phyloP scores from a whole-genome alignment of 129 eudicot genomes.

The Flaveria brownii region DNA sequence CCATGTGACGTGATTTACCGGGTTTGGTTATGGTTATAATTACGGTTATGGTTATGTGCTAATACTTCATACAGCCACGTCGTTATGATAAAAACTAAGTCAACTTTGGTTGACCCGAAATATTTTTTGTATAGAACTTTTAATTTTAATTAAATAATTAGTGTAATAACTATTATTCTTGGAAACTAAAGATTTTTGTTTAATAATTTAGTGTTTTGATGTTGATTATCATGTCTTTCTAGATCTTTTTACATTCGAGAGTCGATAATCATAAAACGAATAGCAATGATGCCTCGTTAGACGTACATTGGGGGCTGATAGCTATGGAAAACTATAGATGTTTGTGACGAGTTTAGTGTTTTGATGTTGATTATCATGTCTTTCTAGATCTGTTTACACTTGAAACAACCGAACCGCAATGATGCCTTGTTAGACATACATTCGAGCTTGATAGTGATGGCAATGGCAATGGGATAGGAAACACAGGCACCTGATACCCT shows the following conservation, averaged over 20 bases:
- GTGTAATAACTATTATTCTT: too few species aligned
- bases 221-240: background rate
- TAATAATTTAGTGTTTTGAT: background rate
- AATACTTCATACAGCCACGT: too few species aligned
- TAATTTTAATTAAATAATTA: too few species aligned
- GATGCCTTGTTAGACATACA: background rate
- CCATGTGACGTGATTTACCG: too few species aligned
- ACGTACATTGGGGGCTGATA: background rate
- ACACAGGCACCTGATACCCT: conserved; percentile 33
- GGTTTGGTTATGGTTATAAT: too few species aligned
- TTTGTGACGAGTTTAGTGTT: background rate
- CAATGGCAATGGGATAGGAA: conserved; percentile 2
- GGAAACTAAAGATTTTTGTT: too few species aligned
- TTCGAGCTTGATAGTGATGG: background rate
- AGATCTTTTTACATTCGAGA: background rate
- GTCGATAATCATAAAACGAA: background rate
- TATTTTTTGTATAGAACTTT: too few species aligned
- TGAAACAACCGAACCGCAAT: background rate
- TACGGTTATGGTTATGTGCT: too few species aligned
- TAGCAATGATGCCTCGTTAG: background rate
- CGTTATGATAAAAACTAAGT: too few species aligned
- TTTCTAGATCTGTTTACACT: background rate
- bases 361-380: background rate
- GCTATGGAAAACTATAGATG: background rate
- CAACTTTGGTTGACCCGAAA: too few species aligned